phyloP scores from a whole-genome alignment of 2,329 filamentous ascomycete species.

The Sporothrix humicola region DNA sequence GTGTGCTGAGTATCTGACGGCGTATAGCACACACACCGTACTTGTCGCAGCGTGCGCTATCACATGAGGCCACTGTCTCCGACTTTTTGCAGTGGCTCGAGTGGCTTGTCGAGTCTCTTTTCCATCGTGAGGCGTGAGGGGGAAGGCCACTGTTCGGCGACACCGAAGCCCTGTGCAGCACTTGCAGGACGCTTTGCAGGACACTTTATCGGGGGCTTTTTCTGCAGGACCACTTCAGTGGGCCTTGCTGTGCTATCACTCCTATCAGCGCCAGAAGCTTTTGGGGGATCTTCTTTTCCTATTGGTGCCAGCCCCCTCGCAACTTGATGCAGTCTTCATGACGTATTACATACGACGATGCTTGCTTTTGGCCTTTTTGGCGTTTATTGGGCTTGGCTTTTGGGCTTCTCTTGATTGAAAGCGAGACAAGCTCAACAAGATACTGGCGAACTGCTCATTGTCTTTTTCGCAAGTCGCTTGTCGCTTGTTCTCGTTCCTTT shows the following conservation, averaged over 20 bases:
- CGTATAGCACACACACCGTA: slow-evolving; percentile 1
- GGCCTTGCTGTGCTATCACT: too few species aligned
- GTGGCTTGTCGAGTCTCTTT: neutral
- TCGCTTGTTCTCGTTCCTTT: neutral
- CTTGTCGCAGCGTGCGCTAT: neutral
- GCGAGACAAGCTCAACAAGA: too few species aligned
- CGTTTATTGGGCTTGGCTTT: neutral
- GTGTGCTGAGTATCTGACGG: neutral
- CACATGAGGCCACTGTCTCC: slow-evolving; percentile 11
- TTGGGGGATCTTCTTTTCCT: neutral
- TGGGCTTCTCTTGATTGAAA: neutral
- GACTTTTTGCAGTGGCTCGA: neutral
- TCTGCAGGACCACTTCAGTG: too few species aligned
- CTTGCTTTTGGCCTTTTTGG: neutral
- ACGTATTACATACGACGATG: slow-evolving; percentile 8
- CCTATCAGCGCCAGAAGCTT: too few species aligned
- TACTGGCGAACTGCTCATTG: too few species aligned
- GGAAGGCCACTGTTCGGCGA: neutral
- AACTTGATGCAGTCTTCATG: neutral
- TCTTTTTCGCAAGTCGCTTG: too few species aligned
- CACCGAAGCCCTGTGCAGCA: neutral
- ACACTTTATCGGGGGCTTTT: neutral
- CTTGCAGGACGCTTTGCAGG: neutral
- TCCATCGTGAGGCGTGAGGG: neutral
- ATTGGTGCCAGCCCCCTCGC: neutral